Base-by-base conservation (phyloP, 2,329 filamentous ascomycete genomes). In the Nakataea oryzae region DNA sequence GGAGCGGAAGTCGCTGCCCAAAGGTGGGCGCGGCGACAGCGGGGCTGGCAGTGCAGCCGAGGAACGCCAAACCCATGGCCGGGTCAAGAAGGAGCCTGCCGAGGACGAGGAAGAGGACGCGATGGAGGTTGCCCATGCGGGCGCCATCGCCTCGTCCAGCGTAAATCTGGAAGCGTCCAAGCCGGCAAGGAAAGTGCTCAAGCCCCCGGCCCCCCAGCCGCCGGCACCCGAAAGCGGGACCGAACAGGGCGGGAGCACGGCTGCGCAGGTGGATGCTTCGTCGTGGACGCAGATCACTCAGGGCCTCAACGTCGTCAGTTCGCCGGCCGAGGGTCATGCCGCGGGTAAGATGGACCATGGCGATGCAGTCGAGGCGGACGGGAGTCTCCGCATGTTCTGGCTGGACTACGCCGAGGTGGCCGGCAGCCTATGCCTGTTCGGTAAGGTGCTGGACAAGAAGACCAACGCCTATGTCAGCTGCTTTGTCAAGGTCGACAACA, bases 401-500 rank as follows among this genome's bases (percentile, higher is more conserved):
- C 89, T 90, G 9, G 95, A 99, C 74, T 99, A 96, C 70, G 91
- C 89, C 0, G 95, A 99, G 72, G 80, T 96, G 71, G 92, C 93
- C 69, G 93, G 93, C 63, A 95, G 87, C 67, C 79, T 99, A 12
- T 97, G 92, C 73, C 82, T 99, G 13, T 97, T 99, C 71, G 95
- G 95, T 66, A 99, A 99, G 72, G 93, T 97, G 28, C 86, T 92
- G 69, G 92, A 97, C 77, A 96, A 93, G 74, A 89, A 86, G 69
- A 90, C 85, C 1, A 86, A 84, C 60, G 79, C 80, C 56, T 93
- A 90, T 71, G 88, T 92, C 64, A 99, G 95, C 75, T 96, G 92
- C 69, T 97, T 99, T 70, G 84, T 97, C 73, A 97, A 97, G 74
- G 80, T 99, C 26, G 93, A 99, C 78, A 97, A 97, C 67, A 90